Evolutionary conservation across 805 yeast species (phyloP).

Genomic region (Yarrowia divulgata): DNA sequence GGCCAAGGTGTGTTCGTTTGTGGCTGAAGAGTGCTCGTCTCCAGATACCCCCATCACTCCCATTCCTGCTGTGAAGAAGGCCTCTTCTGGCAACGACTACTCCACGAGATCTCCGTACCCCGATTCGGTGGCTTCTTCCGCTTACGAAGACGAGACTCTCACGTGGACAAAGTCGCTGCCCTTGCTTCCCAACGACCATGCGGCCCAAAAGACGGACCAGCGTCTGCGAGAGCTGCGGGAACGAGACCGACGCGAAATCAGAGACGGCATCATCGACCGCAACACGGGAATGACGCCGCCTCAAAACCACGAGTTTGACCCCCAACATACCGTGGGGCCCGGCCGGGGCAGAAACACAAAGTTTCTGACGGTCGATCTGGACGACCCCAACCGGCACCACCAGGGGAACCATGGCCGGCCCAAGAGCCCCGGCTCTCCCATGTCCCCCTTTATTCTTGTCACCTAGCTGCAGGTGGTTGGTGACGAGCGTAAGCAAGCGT

Average conservation of each 20-base stretch:
- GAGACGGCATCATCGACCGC: conserved; percentile 11
- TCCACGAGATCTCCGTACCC: conserved; percentile 16
- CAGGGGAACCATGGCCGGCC: conserved; percentile 17
- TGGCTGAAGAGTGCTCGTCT: conserved; percentile 13
- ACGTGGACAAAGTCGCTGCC: conserved; percentile 14
- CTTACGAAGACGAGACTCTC: conserved; percentile 9
- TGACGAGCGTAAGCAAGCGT: background rate
- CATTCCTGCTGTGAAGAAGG: background rate
- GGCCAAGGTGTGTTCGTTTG: conserved; percentile 31
- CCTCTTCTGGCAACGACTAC: background rate
- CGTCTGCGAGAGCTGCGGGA: conserved; percentile 25
- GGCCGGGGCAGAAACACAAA: background rate
- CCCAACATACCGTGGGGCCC: background rate
- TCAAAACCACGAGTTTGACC: conserved; percentile 23
- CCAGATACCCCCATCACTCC: conserved; percentile 15
- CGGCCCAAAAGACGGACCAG: conserved; percentile 23
- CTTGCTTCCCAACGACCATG: conserved; percentile 16
- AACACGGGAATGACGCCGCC: conserved; percentile 6
- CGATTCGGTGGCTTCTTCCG: background rate
- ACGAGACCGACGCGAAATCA: conserved; percentile 15
- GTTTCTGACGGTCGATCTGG: conserved; percentile 23
- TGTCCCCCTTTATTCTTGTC: conserved; percentile 27
- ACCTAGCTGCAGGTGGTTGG: conserved; percentile 21
- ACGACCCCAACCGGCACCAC: background rate
- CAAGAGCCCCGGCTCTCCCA: conserved; percentile 23